These are phyloP conservation scores for Russula emetica DNA, from an alignment of 768 basidiomycete genomes.

Conservation along the genomic window DNA sequence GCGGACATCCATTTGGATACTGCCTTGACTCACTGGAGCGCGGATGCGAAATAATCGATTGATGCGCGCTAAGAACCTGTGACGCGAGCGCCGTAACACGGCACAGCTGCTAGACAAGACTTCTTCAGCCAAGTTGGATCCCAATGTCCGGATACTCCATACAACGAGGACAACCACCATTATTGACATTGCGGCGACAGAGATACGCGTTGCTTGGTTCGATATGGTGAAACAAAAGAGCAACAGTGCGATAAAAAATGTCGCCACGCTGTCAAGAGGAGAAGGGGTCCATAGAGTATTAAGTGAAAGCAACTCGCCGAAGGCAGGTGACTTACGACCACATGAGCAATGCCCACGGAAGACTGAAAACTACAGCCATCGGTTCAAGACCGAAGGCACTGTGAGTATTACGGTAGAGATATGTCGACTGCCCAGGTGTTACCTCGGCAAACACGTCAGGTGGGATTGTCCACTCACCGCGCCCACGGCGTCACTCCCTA, in stretches of 20 bases:
- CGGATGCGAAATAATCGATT: too few relatives aligned
- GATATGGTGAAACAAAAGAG: slow-evolving; percentile 10
- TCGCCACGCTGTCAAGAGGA: not conserved
- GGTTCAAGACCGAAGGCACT: slow-evolving; percentile 44
- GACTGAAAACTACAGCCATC: slow-evolving; percentile 49
- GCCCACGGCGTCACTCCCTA: slow-evolving; percentile 32
- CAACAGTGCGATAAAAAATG: slow-evolving; percentile 6
- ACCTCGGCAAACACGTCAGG: not conserved
- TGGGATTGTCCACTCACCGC: slow-evolving; percentile 1
- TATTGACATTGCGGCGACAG: slow-evolving; percentile 3
- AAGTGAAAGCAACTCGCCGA: not conserved
- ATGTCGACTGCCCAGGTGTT: slow-evolving; percentile 27
- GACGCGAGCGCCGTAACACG: too few relatives aligned
- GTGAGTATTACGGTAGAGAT: slow-evolving; percentile 31
- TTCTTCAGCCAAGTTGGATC: not conserved
- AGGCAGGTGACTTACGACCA: slow-evolving; percentile 47
- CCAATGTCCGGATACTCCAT: slow-evolving; percentile 13
- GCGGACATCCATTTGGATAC: not conserved
- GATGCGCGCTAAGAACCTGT: too few relatives aligned
- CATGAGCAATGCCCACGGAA: slow-evolving; percentile 55
- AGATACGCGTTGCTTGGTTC: slow-evolving; percentile 11
- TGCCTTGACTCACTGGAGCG: not conserved
- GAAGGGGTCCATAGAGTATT: not conserved
- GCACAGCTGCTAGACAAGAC: too few relatives aligned
- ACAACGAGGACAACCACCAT: not conserved